Base-by-base conservation (phyloP, 768 basidiomycete genomes). In the Tricholoma furcatifolium region DNA sequence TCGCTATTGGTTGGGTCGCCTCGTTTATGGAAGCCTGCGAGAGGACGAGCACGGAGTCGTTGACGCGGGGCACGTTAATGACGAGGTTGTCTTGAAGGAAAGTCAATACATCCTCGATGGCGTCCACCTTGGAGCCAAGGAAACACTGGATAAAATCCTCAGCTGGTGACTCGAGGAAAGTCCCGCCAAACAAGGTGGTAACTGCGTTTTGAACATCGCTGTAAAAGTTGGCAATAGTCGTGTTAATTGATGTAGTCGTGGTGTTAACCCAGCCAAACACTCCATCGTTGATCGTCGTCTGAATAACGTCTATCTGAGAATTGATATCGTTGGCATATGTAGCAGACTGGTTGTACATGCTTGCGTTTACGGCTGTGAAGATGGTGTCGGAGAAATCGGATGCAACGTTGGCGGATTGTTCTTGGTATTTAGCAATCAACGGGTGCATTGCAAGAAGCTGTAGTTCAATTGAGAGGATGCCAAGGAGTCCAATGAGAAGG, bases 211-310 rank as follows among this genome's bases (percentile, higher is more conserved):
- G 90, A 30, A 99, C 71, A 45, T 93, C 93, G 51, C 75, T 75
- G 71, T 98, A 98, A 68, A 99, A 96, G 42, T 76, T 77, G 65
- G 82, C 87, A 62, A 99, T 73, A 3, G 96, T 97, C 60, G 75
- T 73, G 68, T 99, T 99, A 48, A 99, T 79, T 6, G 87, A 84
- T 3, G 83, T 84, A 1, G 93, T 96, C 7, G 96, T 96, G 15
- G 76, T 80, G 61, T 98, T 93, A 44, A 98, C 87, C 95, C 95
- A 98, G 9, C 94, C 93, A 57, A 98, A 96, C 42, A 98, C 70
- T 21, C 88, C 89, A 36, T 91, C 73, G 66, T 98, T 92, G 68
- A 98, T 82, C 6, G 83, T 80, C 35, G 74, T 75, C 71, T 98
- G 91, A 44, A 92, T 76, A 31, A 60, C 60, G 44, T 82, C 78